A percentile compares a stretch with the other conserved stretches of the same genome.
These are phyloP conservation scores for Ampelocalamus luodianensis DNA, from an alignment of 176 grass and related monocot genomes.

Conservation along the genomic window DNA sequence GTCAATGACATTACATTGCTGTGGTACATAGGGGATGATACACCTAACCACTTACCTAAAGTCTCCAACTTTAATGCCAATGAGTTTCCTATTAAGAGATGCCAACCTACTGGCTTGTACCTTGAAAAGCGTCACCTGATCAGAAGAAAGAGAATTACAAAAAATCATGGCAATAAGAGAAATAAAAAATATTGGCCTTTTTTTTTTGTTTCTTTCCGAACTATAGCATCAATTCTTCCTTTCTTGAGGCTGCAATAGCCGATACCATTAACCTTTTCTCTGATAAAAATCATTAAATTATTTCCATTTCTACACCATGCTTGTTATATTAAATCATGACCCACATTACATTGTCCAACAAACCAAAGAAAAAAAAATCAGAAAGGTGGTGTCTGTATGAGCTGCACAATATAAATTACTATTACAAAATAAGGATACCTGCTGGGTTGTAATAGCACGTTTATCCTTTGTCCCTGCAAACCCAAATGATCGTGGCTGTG, in stretches of 20 bases:
- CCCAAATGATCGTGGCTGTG: conserved; percentile 79
- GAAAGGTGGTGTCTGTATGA: not conserved
- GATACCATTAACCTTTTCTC: not conserved
- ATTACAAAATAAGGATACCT: conserved; percentile 51
- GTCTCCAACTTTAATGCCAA: conserved; percentile 85
- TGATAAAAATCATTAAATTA: conserved; percentile 9
- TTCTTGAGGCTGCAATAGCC: conserved; percentile 6
- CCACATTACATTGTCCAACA: conserved; percentile 27
- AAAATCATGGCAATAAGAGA: not conserved
- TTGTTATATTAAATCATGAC: conserved; percentile 9
- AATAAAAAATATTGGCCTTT: not conserved
- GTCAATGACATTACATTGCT: conserved; percentile 3
- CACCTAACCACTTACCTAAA: conserved; percentile 71
- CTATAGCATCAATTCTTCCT: conserved; percentile 10
- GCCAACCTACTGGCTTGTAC: conserved; percentile 78
- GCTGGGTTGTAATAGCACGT: conserved; percentile 84
- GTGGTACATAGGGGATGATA: not conserved
- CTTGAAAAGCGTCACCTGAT: conserved; percentile 91
- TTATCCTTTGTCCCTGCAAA: conserved; percentile 99
- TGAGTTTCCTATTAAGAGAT: conserved; percentile 76
- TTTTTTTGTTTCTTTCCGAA: conserved; percentile 3
- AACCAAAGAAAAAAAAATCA: conserved; percentile 24
- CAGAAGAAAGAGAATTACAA: conserved; percentile 31
- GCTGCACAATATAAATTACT: not conserved
- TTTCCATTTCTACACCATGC: conserved; percentile 1